phyloP scores from a whole-genome alignment of 768 basidiomycete species.

The Suillus ampliporus region DNA sequence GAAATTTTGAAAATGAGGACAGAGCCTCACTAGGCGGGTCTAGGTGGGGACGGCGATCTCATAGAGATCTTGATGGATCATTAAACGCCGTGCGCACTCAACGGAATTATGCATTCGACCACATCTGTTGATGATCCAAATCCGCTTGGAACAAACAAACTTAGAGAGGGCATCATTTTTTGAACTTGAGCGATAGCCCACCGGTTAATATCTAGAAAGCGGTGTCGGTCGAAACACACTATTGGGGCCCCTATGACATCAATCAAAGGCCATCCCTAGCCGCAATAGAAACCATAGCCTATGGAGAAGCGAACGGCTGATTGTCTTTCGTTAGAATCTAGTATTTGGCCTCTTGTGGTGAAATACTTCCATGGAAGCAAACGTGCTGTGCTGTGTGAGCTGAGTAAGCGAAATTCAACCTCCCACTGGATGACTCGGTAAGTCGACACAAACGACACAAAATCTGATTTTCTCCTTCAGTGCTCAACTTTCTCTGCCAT shows the following conservation, averaged over 20 bases:
- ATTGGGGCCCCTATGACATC: not conserved
- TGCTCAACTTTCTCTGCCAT: not conserved
- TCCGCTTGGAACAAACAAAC: not conserved
- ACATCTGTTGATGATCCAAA: not conserved
- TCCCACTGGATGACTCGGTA: slow-evolving; percentile 7
- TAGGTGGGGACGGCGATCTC: slow-evolving; percentile 5
- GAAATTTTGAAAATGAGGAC: slow-evolving; percentile 2
- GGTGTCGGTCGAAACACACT: not conserved
- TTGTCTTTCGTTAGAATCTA: not conserved
- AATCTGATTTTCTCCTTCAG: slow-evolving; percentile 1
- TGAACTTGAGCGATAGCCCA: too few relatives aligned
- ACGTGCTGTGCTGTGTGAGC: slow-evolving; percentile 3
- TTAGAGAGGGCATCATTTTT: not conserved
- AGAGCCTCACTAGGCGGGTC: slow-evolving; percentile 2
- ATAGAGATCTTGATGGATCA: not conserved
- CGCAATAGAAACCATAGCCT: not conserved
- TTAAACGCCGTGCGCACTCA: not conserved
- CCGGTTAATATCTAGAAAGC: not conserved
- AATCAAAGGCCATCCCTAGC: not conserved
- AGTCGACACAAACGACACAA: slow-evolving; percentile 7
- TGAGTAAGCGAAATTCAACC: slow-evolving; percentile 11
- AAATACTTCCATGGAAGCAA: slow-evolving; percentile 3
- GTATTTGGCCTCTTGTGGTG: not conserved
- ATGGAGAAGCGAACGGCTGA: not conserved
- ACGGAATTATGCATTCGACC: slow-evolving; percentile 2